Conservation (phyloP, 1,284 basidiomycete genomes). For the Takashimella koratensis region DNA sequence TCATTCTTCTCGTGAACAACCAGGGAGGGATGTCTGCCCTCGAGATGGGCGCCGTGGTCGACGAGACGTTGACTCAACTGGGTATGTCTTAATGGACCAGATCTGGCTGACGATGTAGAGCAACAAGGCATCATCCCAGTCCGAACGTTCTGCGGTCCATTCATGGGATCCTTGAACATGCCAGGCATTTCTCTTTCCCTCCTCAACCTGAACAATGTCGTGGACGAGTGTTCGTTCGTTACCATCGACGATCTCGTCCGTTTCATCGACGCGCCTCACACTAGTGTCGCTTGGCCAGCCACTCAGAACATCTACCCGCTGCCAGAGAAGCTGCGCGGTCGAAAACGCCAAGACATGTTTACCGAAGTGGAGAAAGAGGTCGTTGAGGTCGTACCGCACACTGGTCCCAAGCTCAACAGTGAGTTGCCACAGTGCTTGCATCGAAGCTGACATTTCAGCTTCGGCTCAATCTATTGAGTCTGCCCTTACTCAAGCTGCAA, state of each 20-base stretch:
- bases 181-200: constrained; percentile 52
- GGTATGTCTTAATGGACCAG: constrained; percentile 15
- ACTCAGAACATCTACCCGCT: constrained; percentile 36
- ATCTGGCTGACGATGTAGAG: constrained; percentile 13
- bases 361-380: constrained; percentile 36
- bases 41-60: constrained; percentile 51
- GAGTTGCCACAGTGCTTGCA: constrained; percentile 6
- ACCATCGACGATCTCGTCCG: constrained; percentile 40
- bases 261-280: constrained; percentile 52
- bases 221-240: constrained; percentile 22
- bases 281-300: constrained; percentile 49
- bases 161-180: constrained; percentile 54
- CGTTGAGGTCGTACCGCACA: constrained; percentile 15
- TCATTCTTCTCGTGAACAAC: constrained; percentile 51
- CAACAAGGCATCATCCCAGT: constrained; percentile 41
- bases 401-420: constrained; percentile 34
- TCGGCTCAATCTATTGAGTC: constrained; percentile 17
- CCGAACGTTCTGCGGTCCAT: constrained; percentile 49
- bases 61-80: constrained; percentile 49
- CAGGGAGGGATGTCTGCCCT: constrained; percentile 52
- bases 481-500: constrained; percentile 29
- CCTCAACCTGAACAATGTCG: constrained; percentile 49
- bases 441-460: not conserved
- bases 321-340: constrained; percentile 18
- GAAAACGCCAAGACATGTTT: constrained; percentile 33